Percentiles rank a stretch among this genome's conserved stretches.
Conservation (phyloP, 768 basidiomycete species). For the Phanerochaete carnosa region DNA sequence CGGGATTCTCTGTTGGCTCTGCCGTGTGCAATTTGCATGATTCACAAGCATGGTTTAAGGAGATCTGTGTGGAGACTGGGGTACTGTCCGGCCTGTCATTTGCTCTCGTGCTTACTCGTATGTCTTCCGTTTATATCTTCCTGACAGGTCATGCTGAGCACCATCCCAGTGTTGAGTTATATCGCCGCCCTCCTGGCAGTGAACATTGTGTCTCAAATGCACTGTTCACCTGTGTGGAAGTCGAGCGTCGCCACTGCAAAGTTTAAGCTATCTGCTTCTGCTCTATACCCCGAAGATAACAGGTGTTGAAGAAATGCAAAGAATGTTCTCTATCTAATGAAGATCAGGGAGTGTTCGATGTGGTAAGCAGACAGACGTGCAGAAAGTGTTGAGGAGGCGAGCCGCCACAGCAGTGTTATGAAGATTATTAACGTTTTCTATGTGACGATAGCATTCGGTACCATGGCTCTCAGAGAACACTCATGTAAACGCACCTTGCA, state of each 20-base stretch:
- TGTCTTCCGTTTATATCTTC: not conserved
- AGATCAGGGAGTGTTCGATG: too few relatives aligned
- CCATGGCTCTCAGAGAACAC: too few relatives aligned
- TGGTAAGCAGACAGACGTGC: not conserved
- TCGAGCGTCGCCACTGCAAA: not conserved
- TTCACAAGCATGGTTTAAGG: not conserved
- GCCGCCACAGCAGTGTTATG: not conserved
- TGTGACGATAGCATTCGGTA: too few relatives aligned
- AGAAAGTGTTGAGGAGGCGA: not conserved
- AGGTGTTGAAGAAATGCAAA: conserved; percentile 39
- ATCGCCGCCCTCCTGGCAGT: not conserved
- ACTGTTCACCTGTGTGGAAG: not conserved
- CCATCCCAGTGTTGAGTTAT: not conserved
- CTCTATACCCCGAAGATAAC: not conserved
- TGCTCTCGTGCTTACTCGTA: not conserved
- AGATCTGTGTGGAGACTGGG: not conserved
- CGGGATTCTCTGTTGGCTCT: not conserved
- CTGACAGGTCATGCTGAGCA: not conserved
- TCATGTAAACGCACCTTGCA: not conserved
- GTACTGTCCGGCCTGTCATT: not conserved
- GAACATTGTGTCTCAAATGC: not conserved
- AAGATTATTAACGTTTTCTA: not conserved
- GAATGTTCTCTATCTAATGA: conserved; percentile 36
- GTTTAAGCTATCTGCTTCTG: not conserved
- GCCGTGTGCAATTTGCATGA: not conserved